phyloP scores from a whole-genome alignment of 2,329 filamentous ascomycete genomes.

The Fusarium denticulatum region DNA sequence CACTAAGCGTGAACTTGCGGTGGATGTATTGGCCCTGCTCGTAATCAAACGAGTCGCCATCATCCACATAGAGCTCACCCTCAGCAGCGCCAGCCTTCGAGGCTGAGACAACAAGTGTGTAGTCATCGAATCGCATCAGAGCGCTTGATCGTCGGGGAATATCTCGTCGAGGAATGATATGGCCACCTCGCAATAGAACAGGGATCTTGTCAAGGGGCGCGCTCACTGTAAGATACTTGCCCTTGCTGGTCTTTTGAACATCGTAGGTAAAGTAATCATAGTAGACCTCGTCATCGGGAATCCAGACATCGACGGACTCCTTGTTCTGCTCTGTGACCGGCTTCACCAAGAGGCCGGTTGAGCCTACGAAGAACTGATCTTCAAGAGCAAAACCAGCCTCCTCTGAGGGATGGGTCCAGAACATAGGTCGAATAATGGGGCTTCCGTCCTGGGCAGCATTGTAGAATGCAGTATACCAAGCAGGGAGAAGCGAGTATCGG shows the following conservation, averaged over 20 bases:
- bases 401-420: slow-evolving; percentile 88
- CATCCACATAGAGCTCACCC: slow-evolving; percentile 89
- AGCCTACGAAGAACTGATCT: slow-evolving; percentile 91
- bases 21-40: slow-evolving; percentile 88
- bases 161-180: slow-evolving; percentile 91
- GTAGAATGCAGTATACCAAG: slow-evolving; percentile 98
- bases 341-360: slow-evolving; percentile 90
- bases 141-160: slow-evolving; percentile 84
- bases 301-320: slow-evolving; percentile 79
- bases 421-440: slow-evolving; percentile 91
- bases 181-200: slow-evolving; percentile 89
- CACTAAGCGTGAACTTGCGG: slow-evolving; percentile 76
- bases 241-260: slow-evolving; percentile 73
- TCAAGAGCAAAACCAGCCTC: slow-evolving; percentile 90
- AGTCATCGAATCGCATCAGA: slow-evolving; percentile 94
- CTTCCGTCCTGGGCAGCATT: slow-evolving; percentile 83
- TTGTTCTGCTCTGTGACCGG: slow-evolving; percentile 84
- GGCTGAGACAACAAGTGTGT: slow-evolving; percentile 83
- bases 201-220: slow-evolving; percentile 89
- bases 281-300: slow-evolving; percentile 89
- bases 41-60: slow-evolving; percentile 92
- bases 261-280: slow-evolving; percentile 96
- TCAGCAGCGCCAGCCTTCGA: slow-evolving; percentile 70
- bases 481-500: slow-evolving; percentile 87
- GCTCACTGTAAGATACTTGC: slow-evolving; percentile 73